These are phyloP conservation scores for Scedosporium minutisporum DNA, from an alignment of 2,329 filamentous ascomycete species.

Conservation along the genomic window DNA sequence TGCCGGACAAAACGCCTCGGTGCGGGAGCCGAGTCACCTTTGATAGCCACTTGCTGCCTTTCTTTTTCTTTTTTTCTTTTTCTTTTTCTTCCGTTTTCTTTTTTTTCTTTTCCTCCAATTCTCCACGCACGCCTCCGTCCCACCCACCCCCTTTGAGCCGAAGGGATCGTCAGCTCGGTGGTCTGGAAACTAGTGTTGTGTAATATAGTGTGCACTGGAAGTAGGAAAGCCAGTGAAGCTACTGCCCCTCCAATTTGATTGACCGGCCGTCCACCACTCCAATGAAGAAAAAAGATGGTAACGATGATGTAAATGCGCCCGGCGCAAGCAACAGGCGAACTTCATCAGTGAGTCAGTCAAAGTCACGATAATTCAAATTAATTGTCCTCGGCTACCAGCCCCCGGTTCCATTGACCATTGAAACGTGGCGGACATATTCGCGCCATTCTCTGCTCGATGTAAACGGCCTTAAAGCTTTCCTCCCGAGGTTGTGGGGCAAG, in stretches of 20 bases:
- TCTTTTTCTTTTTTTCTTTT: not conserved
- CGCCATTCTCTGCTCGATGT: not conserved
- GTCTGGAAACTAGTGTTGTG: not conserved
- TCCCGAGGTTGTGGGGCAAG: not conserved
- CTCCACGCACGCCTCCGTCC: not conserved
- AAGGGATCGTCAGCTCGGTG: not conserved
- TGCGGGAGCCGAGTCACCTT: not conserved
- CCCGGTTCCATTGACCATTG: not conserved
- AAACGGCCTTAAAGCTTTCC: not conserved
- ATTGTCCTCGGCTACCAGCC: too few species aligned
- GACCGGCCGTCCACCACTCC: not conserved
- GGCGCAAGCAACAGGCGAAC: not conserved
- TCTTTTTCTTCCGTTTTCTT: not conserved
- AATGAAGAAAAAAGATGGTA: not conserved
- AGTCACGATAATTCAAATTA: too few species aligned
- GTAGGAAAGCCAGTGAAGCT: too few species aligned
- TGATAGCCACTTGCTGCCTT: not conserved
- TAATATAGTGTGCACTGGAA: too few species aligned
- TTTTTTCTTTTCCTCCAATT: not conserved
- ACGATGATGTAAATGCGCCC: not conserved
- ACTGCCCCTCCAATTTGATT: not conserved
- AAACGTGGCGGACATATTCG: not conserved
- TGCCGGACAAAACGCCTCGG: not conserved
- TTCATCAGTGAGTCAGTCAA: not conserved
- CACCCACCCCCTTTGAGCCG: not conserved